Conservation (phyloP, 805 yeast genomes). For the Ogataea nitratoaversa region DNA sequence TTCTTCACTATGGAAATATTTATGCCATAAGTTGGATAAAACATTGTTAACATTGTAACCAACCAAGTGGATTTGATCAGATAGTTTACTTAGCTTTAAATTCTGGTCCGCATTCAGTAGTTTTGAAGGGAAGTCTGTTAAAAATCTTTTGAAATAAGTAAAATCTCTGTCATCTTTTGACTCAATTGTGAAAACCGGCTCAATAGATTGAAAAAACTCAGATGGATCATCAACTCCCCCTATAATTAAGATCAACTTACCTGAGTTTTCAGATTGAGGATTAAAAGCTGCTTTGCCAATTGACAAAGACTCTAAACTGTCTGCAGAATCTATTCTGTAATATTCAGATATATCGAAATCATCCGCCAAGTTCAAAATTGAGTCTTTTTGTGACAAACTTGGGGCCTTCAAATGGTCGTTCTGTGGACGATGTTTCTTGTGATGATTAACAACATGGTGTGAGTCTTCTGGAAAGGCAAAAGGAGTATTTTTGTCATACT, state of each 20-base stretch:
- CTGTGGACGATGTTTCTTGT: not conserved
- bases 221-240: constrained; percentile 39
- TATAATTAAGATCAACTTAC: constrained; percentile 35
- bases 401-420: constrained; percentile 3
- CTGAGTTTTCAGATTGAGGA: constrained; percentile 16
- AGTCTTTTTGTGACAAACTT: constrained; percentile 27
- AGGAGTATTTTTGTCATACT: constrained; percentile 6
- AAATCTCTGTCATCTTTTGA: constrained; percentile 19
- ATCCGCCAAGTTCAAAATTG: constrained; percentile 42
- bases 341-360: constrained; percentile 37
- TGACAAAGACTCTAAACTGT: constrained; percentile 17
- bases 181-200: constrained; percentile 22
- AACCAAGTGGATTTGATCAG: constrained; percentile 24
- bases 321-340: constrained; percentile 32
- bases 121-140: constrained; percentile 24
- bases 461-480: not conserved
- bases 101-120: constrained; percentile 11
- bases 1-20: constrained; percentile 23
- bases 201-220: constrained; percentile 21
- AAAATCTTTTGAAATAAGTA: constrained; percentile 16
- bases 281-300: constrained; percentile 22
- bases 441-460: not conserved
- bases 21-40: constrained; percentile 22
- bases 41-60: constrained; percentile 12
- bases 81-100: constrained; percentile 19